A percentile compares a stretch with the other conserved stretches of the same genome.
Conservation (phyloP, 768 basidiomycete genomes). For the Hygrocybe coccinea region DNA sequence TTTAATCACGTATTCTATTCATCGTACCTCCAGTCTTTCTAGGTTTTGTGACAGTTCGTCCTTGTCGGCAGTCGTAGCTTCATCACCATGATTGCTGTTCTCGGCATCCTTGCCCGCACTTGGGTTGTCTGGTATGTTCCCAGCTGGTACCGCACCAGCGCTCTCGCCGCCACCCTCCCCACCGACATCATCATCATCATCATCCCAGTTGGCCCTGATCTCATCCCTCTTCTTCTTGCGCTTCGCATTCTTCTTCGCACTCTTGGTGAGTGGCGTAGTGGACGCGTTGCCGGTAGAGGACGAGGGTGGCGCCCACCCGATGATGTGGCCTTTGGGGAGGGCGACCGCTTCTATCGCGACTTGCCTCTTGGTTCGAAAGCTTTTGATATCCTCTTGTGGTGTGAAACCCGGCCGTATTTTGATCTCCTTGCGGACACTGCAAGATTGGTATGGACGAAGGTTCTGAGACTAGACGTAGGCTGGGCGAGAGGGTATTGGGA, state of each 20-base stretch:
- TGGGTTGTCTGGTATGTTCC: slow-evolving; percentile 3
- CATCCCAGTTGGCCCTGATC: slow-evolving; percentile 22
- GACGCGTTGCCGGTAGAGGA: slow-evolving; percentile 33
- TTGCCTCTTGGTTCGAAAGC: slow-evolving; percentile 76
- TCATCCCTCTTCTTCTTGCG: slow-evolving; percentile 64
- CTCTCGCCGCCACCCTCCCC: not conserved
- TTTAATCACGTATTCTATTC: not conserved
- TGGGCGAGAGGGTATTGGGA: slow-evolving; percentile 15
- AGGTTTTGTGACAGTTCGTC: slow-evolving; percentile 19
- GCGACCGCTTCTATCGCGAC: slow-evolving; percentile 60
- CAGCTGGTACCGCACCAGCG: slow-evolving; percentile 7
- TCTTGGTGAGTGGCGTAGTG: slow-evolving; percentile 58
- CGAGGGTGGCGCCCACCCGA: slow-evolving; percentile 68
- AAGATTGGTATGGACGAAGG: not conserved
- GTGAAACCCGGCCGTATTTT: slow-evolving; percentile 92
- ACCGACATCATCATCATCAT: slow-evolving; percentile 19
- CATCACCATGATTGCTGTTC: slow-evolving; percentile 16
- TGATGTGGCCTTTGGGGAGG: slow-evolving; percentile 73
- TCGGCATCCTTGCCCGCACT: slow-evolving; percentile 13
- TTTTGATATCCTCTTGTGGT: slow-evolving; percentile 88
- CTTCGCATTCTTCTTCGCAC: slow-evolving; percentile 79
- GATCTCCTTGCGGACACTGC: slow-evolving; percentile 78
- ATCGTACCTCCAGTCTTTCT: not conserved
- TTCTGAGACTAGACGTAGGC: slow-evolving; percentile 1
- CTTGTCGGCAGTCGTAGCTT: slow-evolving; percentile 1